Conservation (phyloP, 176 grass and related monocot species). For the Luzula sylvatica region DNA sequence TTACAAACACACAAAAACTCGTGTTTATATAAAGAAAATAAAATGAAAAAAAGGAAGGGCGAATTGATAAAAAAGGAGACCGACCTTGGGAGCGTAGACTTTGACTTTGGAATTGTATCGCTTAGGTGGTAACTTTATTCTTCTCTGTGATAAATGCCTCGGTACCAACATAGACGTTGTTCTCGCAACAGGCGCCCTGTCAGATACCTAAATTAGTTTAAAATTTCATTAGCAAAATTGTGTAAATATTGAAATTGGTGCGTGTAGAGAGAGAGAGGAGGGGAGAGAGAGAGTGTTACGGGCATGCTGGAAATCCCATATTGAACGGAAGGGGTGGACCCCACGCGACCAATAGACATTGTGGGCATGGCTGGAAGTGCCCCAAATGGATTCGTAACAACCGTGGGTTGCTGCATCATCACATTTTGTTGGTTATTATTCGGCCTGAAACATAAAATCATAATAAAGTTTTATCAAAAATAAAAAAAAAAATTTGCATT, state of each 20-base stretch:
- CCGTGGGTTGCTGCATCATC: conserved; percentile 53
- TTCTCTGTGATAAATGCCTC: conserved; percentile 80
- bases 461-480: conserved; percentile 9
- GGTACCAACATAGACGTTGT: conserved; percentile 57
- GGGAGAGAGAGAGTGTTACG: conserved; percentile 28
- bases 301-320: conserved; percentile 98
- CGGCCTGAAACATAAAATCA: conserved; percentile 31
- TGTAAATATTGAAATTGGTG: neutral
- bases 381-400: conserved; percentile 79
- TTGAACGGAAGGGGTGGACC: conserved; percentile 74
- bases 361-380: conserved; percentile 87
- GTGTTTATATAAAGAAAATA: too few relatives aligned
- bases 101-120: conserved; percentile 60
- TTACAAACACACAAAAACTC: too few relatives aligned
- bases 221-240: neutral
- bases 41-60: neutral
- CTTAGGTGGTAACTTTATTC: conserved; percentile 62
- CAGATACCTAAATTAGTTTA: conserved; percentile 52
- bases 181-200: conserved; percentile 56
- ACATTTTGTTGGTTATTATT: conserved; percentile 42
- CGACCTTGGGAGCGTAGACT: conserved; percentile 65
- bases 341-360: conserved; percentile 78
- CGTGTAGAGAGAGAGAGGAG: too few relatives aligned
- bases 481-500: conserved; percentile 4
- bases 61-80: too few relatives aligned